phyloP scores from a whole-genome alignment of 164 flowering plant genomes.

The Vitis rotundifolia region DNA sequence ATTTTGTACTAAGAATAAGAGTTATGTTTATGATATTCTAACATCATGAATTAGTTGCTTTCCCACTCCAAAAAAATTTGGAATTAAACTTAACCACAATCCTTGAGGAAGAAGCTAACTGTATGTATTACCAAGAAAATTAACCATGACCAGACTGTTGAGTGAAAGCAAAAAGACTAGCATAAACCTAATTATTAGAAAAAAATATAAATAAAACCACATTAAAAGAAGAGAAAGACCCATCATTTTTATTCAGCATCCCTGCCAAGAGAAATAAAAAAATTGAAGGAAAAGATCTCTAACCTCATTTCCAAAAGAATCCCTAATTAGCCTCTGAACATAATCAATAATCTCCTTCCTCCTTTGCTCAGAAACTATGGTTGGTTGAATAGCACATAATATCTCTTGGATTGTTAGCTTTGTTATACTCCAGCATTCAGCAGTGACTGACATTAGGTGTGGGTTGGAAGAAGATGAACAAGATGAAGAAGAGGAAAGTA shows the following conservation, averaged over 20 bases:
- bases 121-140: neutral
- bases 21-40: too few species aligned
- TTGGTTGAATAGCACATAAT: slow-evolving; percentile 29
- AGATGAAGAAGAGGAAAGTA: slow-evolving; percentile 5
- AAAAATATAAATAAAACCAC: neutral
- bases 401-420: slow-evolving; percentile 28
- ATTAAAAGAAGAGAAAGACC: neutral
- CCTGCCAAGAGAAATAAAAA: neutral
- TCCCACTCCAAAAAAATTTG: neutral
- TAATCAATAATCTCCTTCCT: slow-evolving; percentile 29
- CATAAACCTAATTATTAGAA: neutral
- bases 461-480: slow-evolving; percentile 9
- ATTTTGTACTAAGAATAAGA: too few species aligned
- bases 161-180: neutral
- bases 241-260: neutral
- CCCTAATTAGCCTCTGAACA: slow-evolving; percentile 18
- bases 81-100: neutral
- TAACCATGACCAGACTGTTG: neutral
- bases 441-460: slow-evolving; percentile 21
- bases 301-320: slow-evolving; percentile 28
- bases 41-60: neutral
- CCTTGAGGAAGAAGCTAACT: neutral
- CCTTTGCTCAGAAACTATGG: slow-evolving; percentile 25
- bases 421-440: slow-evolving; percentile 25
- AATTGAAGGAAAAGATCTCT: slow-evolving; percentile 2